phyloP scores from a whole-genome alignment of 2,329 filamentous ascomycete species.

The Curvularia hawaiiensis region DNA sequence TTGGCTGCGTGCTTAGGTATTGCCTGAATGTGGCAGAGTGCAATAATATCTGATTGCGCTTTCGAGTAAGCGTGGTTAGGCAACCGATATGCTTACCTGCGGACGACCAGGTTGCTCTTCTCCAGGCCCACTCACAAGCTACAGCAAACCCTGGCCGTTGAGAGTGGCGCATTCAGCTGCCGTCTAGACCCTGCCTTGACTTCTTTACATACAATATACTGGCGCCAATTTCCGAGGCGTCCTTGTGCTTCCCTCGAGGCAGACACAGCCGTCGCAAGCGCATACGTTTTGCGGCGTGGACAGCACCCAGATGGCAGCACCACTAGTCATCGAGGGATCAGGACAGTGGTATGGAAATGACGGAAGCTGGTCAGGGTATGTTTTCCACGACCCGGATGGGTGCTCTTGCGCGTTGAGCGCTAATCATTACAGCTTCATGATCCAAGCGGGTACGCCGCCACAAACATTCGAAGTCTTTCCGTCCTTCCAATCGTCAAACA shows the following conservation, averaged over 20 bases:
- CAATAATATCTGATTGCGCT: background rate
- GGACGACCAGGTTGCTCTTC: background rate
- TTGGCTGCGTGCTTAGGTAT: background rate
- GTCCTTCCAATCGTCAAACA: background rate
- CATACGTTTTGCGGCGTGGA: background rate
- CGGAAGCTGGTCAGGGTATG: slow-evolving; percentile 7
- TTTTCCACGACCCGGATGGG: no score
- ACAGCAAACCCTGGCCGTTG: background rate
- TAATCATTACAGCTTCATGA: background rate
- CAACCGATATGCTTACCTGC: background rate
- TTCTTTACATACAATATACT: background rate
- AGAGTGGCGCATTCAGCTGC: background rate
- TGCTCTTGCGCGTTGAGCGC: background rate
- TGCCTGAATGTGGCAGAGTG: background rate
- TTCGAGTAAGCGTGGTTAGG: background rate
- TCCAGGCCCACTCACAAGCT: background rate
- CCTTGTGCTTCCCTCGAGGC: background rate
- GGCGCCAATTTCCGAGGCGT: background rate
- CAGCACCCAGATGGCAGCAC: background rate
- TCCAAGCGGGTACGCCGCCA: slow-evolving; percentile 1
- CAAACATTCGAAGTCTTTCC: slow-evolving; percentile 6
- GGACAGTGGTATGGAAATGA: slow-evolving; percentile 5
- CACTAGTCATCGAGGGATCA: background rate
- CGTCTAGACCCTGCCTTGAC: background rate
- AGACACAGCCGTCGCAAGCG: background rate